Conservation (phyloP, 495 filamentous ascomycete species). For the Penicillium mononematosum region DNA sequence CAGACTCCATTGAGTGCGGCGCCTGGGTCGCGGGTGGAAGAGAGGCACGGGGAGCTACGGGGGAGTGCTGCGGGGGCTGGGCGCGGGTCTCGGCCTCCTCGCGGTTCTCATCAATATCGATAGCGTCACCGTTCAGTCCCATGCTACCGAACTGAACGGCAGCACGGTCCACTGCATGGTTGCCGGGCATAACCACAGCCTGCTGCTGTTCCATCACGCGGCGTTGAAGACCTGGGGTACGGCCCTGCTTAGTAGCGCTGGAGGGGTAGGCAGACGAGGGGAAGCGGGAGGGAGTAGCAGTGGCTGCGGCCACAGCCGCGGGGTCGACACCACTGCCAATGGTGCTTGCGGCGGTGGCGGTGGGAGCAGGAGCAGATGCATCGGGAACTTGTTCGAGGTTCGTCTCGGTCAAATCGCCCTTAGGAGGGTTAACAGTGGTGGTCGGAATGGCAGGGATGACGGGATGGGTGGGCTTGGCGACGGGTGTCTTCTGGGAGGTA, state of each 20-base stretch:
- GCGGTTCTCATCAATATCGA: constrained; percentile 88
- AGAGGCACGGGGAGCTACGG: constrained; percentile 87
- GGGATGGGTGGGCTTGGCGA: constrained; percentile 31
- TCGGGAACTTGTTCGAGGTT: constrained; percentile 91
- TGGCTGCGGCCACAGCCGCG: constrained; percentile 37
- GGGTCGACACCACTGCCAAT: constrained; percentile 79
- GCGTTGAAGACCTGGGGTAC: constrained; percentile 75
- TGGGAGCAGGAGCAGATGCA: constrained; percentile 67
- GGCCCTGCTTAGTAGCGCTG: constrained; percentile 74
- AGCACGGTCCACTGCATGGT: constrained; percentile 88
- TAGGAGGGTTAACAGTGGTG: constrained; percentile 60
- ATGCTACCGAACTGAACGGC: constrained; percentile 98
- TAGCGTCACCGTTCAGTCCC: constrained; percentile 73
- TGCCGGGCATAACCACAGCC: constrained; percentile 97
- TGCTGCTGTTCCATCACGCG: constrained; percentile 92
- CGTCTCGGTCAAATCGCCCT: constrained; percentile 81
- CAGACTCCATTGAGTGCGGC: constrained; percentile 47
- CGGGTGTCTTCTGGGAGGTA: constrained; percentile 30
- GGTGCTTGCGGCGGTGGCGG: constrained; percentile 87
- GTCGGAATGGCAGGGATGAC: constrained; percentile 48
- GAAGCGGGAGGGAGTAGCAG: constrained; percentile 62
- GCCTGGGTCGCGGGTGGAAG: constrained; percentile 69
- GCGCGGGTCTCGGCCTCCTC: constrained; percentile 94
- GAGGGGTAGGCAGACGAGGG: constrained; percentile 67
- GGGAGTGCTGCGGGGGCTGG: constrained; percentile 92